Conservation (phyloP, 768 basidiomycete species). For the Crepidotus variabilis region DNA sequence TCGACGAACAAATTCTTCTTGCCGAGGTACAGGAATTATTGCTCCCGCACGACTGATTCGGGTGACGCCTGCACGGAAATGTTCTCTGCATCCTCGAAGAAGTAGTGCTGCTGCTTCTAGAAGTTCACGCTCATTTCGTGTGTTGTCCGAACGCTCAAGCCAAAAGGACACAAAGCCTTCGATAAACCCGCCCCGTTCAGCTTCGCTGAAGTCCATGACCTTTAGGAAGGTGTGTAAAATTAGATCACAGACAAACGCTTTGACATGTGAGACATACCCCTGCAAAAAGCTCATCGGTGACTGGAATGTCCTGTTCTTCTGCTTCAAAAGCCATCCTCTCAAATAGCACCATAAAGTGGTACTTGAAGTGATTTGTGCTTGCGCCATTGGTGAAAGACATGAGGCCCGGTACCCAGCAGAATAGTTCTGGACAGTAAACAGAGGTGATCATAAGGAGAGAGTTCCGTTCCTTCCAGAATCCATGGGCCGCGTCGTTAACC, state of each 20-base stretch:
- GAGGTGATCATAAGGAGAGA: slow-evolving; percentile 29
- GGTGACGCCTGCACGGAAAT: slow-evolving; percentile 25
- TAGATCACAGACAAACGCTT: neutral
- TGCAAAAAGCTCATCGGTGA: slow-evolving; percentile 15
- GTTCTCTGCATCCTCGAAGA: slow-evolving; percentile 28
- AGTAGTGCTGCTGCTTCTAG: slow-evolving; percentile 5
- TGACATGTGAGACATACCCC: slow-evolving; percentile 12
- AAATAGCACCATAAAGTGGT: slow-evolving; percentile 28
- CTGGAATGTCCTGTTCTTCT: slow-evolving; percentile 1
- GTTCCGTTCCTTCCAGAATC: slow-evolving; percentile 26
- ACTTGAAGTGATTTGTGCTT: slow-evolving; percentile 22
- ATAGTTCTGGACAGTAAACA: slow-evolving; percentile 20
- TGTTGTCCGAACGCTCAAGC: slow-evolving; percentile 6
- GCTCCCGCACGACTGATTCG: slow-evolving; percentile 20
- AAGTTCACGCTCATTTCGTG: slow-evolving; percentile 11
- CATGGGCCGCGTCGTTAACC: slow-evolving; percentile 33
- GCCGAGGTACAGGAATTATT: slow-evolving; percentile 15
- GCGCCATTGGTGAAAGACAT: slow-evolving; percentile 32
- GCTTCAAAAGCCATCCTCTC: slow-evolving; percentile 22
- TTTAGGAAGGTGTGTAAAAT: slow-evolving; percentile 4
- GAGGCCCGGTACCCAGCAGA: slow-evolving; percentile 29
- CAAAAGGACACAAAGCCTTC: slow-evolving; percentile 24
- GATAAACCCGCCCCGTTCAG: slow-evolving; percentile 27
- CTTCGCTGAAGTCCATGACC: slow-evolving; percentile 33
- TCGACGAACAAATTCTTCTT: slow-evolving; percentile 14